Conservation (phyloP, 108 stramenopile species). For the Ochromonas danica region DNA sequence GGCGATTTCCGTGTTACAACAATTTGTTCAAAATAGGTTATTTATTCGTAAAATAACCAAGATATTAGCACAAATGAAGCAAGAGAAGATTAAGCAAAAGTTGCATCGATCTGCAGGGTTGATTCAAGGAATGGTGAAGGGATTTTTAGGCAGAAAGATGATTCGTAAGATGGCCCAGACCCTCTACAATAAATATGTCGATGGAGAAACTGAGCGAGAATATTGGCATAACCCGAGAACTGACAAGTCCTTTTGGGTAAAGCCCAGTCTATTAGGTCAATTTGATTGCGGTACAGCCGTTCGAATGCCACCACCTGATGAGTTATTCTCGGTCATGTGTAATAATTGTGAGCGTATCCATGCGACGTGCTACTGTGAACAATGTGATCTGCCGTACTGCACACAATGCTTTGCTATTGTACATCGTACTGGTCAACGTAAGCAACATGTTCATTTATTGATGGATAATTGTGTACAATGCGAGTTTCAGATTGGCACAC, state of each 20-base stretch:
- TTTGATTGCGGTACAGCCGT: slow-evolving; percentile 5
- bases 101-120: not conserved
- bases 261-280: not conserved
- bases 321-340: not conserved
- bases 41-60: not conserved
- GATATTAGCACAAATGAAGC: not conserved
- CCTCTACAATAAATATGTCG: not conserved
- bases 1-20: not conserved
- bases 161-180: not conserved
- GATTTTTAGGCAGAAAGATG: not conserved
- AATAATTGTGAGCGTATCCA: not conserved
- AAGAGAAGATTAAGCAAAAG: not conserved
- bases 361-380: slow-evolving; percentile 2
- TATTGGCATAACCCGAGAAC: slow-evolving; percentile 21
- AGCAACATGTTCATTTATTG: not conserved
- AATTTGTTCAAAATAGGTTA: not conserved
- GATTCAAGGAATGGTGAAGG: not conserved
- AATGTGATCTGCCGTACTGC: not conserved
- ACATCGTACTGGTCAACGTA: not conserved
- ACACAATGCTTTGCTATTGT: not conserved
- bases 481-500: slow-evolving; percentile 11
- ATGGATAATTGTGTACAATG: slow-evolving; percentile 28
- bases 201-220: not conserved
- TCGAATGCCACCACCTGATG: not conserved
- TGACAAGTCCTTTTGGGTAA: not conserved